phyloP scores from a whole-genome alignment of 1,139 yeast genomes.

The Yamadazyma taylorii region DNA sequence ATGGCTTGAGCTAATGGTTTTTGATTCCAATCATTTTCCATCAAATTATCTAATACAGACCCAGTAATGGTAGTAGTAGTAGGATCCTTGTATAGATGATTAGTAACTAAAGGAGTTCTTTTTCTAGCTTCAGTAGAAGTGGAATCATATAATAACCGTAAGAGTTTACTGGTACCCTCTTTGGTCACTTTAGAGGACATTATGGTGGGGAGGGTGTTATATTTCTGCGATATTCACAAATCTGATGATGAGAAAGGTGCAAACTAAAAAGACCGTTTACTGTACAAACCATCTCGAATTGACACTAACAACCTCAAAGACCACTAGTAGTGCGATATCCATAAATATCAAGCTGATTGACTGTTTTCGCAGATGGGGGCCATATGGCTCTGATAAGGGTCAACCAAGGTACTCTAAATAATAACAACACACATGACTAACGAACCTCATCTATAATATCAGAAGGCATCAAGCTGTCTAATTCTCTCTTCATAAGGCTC shows the following conservation, averaged over 20 bases:
- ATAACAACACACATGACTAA: no score
- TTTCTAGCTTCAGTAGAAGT: conserved; percentile 23
- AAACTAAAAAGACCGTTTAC: no score
- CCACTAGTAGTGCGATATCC: no score
- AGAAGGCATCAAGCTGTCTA: no score
- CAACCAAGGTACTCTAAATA: no score
- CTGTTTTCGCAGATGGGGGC: no score
- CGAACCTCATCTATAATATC: no score
- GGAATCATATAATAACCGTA: conserved; percentile 7
- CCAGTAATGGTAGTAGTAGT: conserved; percentile 8
- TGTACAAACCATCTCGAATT: no score
- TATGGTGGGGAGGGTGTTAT: neutral
- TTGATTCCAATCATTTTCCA: conserved; percentile 34
- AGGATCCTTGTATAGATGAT: conserved; percentile 22
- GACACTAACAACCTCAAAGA: no score
- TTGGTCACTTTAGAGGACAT: conserved; percentile 1
- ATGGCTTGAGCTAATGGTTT: conserved; percentile 27
- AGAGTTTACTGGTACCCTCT: conserved; percentile 4
- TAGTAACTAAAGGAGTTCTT: conserved; percentile 27
- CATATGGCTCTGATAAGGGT: no score
- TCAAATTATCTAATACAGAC: conserved; percentile 31
- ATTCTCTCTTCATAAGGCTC: no score
- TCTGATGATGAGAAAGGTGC: neutral
- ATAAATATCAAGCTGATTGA: no score
- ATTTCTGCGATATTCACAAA: neutral